Base-by-base conservation (phyloP, 768 basidiomycete genomes). In the Gautieria morchelliformis region DNA sequence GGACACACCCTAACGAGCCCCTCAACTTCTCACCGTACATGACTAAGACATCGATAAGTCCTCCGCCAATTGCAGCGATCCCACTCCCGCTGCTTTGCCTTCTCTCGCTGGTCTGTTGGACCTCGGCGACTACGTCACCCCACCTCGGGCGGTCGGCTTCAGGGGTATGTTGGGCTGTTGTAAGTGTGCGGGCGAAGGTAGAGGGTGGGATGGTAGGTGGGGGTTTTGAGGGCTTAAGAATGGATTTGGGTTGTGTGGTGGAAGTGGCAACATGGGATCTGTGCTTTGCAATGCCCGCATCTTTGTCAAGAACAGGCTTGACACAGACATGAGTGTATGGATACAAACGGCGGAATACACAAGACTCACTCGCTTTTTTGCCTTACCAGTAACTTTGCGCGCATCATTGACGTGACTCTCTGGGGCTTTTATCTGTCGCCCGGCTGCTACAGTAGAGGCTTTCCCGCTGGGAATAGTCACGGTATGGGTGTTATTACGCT, bases 21-120 rank as follows among this genome's bases (percentile, higher is more conserved):
- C 75, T 72, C 59, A 78, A 57, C 55, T 71, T 72, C 66, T 80
- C 72, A 57, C 76, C 74, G 59, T 77, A 79, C 60, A 72, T 72
- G 63, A 83, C 66, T 61, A 82, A 72, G 63, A 74, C 71, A 60
- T 70, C 73, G 56, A 79, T 76, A 61, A 78, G 53, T 12, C 53
- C 53, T 46, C 53, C 53, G 17, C 53, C 53, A 12, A 55, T 55
- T 5, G 37, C 37, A 5, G 32, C 32, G 42, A 55, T 42, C 15
- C 48, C 69, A 46, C 74, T 74, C 39, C 67, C 68, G 54, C 66
- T 62, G 42, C 63, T 60, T 53, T 56, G 22, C 58, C 58, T 53
- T 62, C 66, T 52, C 64, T 63, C 55, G 63, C 63, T 42, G 64
- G 63, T 59, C 63, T 69, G 53, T 65, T 63, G 61, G 70, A 44